These are phyloP conservation scores for Xylaria sp. DNA, from an alignment of 2,329 filamentous ascomycete genomes.

Conservation along the genomic window DNA sequence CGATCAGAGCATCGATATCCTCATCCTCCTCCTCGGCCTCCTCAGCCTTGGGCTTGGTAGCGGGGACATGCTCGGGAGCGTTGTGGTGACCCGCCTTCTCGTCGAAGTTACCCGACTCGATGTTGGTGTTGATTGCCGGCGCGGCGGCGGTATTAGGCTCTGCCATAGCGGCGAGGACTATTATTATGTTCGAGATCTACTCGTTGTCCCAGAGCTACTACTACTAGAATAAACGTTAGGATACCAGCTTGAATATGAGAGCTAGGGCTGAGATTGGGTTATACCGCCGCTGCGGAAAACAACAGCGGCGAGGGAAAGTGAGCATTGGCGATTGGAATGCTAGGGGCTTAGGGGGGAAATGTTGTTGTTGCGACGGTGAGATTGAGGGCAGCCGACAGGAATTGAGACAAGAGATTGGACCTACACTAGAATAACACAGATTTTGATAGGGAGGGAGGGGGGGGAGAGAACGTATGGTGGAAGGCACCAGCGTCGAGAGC, in stretches of 20 bases:
- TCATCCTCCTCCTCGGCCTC: conserved; percentile 80
- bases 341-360: conserved; percentile 38
- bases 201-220: conserved; percentile 37
- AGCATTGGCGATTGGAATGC: conserved; percentile 41
- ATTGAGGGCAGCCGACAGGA: conserved; percentile 23
- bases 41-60: conserved; percentile 55
- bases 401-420: conserved; percentile 14
- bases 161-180: conserved; percentile 59
- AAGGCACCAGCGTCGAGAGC: conserved; percentile 44
- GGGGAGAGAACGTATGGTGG: conserved; percentile 29
- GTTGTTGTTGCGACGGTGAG: conserved; percentile 26
- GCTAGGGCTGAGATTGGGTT: conserved; percentile 14
- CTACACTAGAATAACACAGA: conserved; percentile 31
- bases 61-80: conserved; percentile 49
- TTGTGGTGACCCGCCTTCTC: conserved; percentile 64
- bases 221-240: conserved; percentile 27
- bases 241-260: background rate
- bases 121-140: conserved; percentile 70
- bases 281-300: conserved; percentile 2
- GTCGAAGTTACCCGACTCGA: conserved; percentile 72
- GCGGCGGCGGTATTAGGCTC: conserved; percentile 63
- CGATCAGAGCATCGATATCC: conserved; percentile 87
- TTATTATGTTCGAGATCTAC: conserved; percentile 39
- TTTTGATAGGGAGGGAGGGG: conserved; percentile 17
- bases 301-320: background rate